Base-by-base conservation (phyloP, 768 basidiomycete species). In the Steccherinum ochraceum region DNA sequence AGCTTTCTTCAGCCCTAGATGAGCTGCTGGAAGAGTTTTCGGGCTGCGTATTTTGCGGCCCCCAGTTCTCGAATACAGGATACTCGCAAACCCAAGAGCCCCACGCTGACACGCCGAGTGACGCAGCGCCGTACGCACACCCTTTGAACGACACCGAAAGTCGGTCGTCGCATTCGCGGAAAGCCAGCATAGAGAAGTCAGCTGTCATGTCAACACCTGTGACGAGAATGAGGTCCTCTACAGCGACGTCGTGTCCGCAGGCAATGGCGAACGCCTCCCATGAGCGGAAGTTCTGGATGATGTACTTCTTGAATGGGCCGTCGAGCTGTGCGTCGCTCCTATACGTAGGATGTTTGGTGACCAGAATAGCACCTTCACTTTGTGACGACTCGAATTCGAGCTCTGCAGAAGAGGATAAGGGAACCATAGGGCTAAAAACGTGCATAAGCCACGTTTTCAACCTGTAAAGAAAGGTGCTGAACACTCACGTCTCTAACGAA, bases 121-220 rank as follows among this genome's bases (percentile, higher is more conserved):
- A 44, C 5, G 42, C 52, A 21, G 43, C n/a, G 19, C 23, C 18
- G 13, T 5, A 12, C 12, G 21, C 42, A 2, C 20, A 23, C 20
- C 18, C 44, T 11, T 49, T 23, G 47, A 49, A 50, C 2, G 20
- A n/a, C 3, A 50, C 12, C 16, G 27, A 11, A 12, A 44, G 40
- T 2, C n/a, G 12, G 12, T 19, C 24, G 5, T n/a, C 12, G 26
- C 35, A 46, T 19, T 50, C 11, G 10, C 50, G 12, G 35, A 46
- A 55, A 7, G 50, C 27, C 12, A 50, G 20, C 53, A 55, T 55
- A 2, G 53, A 26, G 45, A 53, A 55, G 12, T 55, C 53, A 16
- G 24, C 19, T 2, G 53, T 52, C 20, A 50, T 40, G 27, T 51
- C 53, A 23, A 19, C 12, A 20, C 53, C 53, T 3, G 53, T 51